Base-by-base conservation (phyloP, 2,329 filamentous ascomycete species). In the Knufia petricola region DNA sequence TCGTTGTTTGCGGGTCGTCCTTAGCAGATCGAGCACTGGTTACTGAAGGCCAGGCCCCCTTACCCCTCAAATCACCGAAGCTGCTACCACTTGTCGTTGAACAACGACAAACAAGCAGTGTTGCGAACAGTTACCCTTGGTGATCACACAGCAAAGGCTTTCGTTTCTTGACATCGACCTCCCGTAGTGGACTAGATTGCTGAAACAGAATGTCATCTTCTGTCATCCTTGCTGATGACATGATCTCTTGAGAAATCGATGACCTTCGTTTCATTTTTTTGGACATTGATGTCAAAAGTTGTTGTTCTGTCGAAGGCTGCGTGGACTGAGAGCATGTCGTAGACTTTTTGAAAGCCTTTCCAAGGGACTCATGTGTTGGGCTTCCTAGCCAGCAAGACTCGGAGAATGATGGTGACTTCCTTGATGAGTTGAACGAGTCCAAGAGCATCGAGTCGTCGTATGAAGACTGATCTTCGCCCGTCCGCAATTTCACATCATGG, bases 101-200 rank as follows among this genome's bases (percentile, higher is more conserved):
- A 36, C 32, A n/a, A 6, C 13, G 32, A 13, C 32, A 36, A n/a
- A 36, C 13, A 4, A 6, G 6, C 12, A 12, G 6, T 6, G 12
- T 28, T 28, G 6, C 26, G 26, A 6, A 28, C 15, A 6, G 15
- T 36, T 13, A n/a, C 7, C 15, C 30, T 34, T 19, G 20, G 31
- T 31, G 8, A 46, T 56, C 55, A 31, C 54, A 51, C 12, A 54
- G 48, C 46, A 58, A 12, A 3, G 52, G 56, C 31, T 55, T 55
- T 13, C 56, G 47, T 31, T 50, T 44, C 42, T 58, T 58, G 24
- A 58, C 45, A 31, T 58, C 55, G 39, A 56, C 45, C 13, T 52
- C 47, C 26, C 41, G 31, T 20, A 28, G 31, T 6, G 41, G 26
- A 34, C 26, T 43, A 15, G 21, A 31, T 19, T 43, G 24, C 17